Evolutionary conservation across 2,329 filamentous ascomycete species (phyloP), one percentile per base, ranked within the genome.

Genomic region (Clonostachys rhizophaga): DNA sequence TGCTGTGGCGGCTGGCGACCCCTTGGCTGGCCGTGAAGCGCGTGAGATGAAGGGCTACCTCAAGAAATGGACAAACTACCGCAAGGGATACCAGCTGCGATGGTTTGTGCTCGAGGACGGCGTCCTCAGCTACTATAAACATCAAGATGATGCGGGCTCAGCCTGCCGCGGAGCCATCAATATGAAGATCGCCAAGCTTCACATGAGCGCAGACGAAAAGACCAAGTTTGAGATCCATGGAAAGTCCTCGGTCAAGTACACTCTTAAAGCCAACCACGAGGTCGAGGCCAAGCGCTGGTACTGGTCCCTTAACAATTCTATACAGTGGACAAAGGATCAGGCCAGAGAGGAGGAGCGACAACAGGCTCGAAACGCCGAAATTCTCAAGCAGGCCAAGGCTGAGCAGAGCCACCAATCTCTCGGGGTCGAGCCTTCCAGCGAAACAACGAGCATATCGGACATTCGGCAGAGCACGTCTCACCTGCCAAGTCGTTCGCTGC

Each of bases 21-120:
- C 80, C 17, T 65, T 84, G 49, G 87, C 87, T 24, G 86, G 87
- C 14, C 91, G 92, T 55, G 94, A 99, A 61, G 87, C 89, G 16
- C 81, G 91, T 43, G 92, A 97, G 68, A 97, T 99, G 89, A 96
- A 95, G 71, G 94, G 94, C 7, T 99, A 97, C 64, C 75, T 99
- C 48, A 97, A 96, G 71, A 99, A 99, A 66, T 99, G 94, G 94
- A 99, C 94, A 43, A 99, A 99, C 64, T 99, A 99, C 64, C 91
- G 92, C 18, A 91, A 89, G 62, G 94, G 94, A 9, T 99, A 96
- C 71, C 96, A 99, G 70, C 68, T 99, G 53, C 80, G 94, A 50
- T 99, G 92, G 91, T 99, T 99, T 62, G 94, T 97, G 13, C 80
- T 99, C 9, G 94, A 99, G 63, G 94, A 99, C 62, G 94, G 94